Base-by-base conservation (phyloP, 2,329 filamentous ascomycete species). In the Fusarium coffeatum region DNA sequence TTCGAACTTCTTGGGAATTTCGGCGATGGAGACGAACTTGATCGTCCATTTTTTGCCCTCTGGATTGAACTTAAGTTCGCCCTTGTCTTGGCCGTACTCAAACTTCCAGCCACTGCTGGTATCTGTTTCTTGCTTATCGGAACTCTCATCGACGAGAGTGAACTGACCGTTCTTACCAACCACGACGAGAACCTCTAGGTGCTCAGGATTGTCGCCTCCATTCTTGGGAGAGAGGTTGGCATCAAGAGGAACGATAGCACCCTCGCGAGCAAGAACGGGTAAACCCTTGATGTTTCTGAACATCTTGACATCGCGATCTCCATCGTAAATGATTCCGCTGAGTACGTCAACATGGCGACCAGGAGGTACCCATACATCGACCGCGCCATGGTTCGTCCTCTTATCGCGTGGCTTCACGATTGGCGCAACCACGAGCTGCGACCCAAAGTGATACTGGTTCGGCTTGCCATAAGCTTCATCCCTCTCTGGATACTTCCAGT, bases 391-490 rank as follows among this genome's bases (percentile, higher is more conserved):
- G 16, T 83, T 82, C 0, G 86, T 86, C 23, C 75, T 78, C 4
- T 61, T 68, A 68, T 86, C 82, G 25, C 83, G 80, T 0, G 87
- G 87, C 8, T 80, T 78, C 1, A 86, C 86, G 46, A 90, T 85
- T 0, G 89, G 88, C 0, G 82, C 82, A 0, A 89, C 86, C 6
- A 90, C 77, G 16, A 90, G 76, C 27, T 86, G 80, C 0, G 83
- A 82, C 3, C 88, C 89, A 68, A 90, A 90, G 69, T 83, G 83
- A 74, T 86, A 90, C 73, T 90, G 82, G 67, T 89, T 90, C 0
- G 83, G 84, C 1, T 86, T 81, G 1, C 76, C 71, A 76, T 90
- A 90, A 0, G 88, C 87, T 59, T 86, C 83, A 1, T 86, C 82
- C 0, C 76, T 72, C 3, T 83, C 79, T 0, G 86, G 85, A 64